Percentiles rank a stretch among this genome's conserved stretches.
Evolutionary conservation across 768 basidiomycete species (phyloP).

Genomic region (Rhodotorula diobovata): DNA sequence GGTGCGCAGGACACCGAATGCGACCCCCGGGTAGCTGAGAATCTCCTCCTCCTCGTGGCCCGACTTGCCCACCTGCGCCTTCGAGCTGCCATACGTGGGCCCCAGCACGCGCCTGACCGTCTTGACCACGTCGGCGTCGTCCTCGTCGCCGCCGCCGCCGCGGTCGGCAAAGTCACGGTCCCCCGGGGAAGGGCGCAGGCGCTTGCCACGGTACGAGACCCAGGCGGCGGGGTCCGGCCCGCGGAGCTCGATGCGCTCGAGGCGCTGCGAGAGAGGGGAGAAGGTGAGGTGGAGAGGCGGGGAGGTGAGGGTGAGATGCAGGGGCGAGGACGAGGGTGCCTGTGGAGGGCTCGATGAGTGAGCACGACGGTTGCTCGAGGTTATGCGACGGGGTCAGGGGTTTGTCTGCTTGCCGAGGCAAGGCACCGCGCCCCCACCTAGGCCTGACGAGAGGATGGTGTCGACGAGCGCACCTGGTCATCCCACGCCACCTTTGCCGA

Average conservation of each 20-base stretch:
- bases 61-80: background rate
- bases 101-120: slow-evolving; percentile 42
- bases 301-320: slow-evolving; percentile 15
- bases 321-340: slow-evolving; percentile 8
- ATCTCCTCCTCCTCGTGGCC: slow-evolving; percentile 23
- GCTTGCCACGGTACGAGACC: slow-evolving; percentile 29
- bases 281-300: slow-evolving; percentile 28
- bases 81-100: slow-evolving; percentile 41
- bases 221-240: slow-evolving; percentile 10
- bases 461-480: slow-evolving; percentile 15
- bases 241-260: slow-evolving; percentile 14
- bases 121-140: slow-evolving; percentile 25
- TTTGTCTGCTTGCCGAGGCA: background rate
- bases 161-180: background rate
- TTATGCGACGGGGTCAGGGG: too few relatives aligned
- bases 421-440: slow-evolving; percentile 5
- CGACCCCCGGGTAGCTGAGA: slow-evolving; percentile 46
- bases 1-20: slow-evolving; percentile 33
- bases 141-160: slow-evolving; percentile 17
- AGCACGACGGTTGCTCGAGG: too few relatives aligned
- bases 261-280: slow-evolving; percentile 5
- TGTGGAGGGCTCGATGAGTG: background rate
- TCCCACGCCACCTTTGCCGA: slow-evolving; percentile 24
- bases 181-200: background rate
- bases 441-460: background rate